Conservation (phyloP, 2,329 filamentous ascomycete species). For the Fusarium tuaranense region DNA sequence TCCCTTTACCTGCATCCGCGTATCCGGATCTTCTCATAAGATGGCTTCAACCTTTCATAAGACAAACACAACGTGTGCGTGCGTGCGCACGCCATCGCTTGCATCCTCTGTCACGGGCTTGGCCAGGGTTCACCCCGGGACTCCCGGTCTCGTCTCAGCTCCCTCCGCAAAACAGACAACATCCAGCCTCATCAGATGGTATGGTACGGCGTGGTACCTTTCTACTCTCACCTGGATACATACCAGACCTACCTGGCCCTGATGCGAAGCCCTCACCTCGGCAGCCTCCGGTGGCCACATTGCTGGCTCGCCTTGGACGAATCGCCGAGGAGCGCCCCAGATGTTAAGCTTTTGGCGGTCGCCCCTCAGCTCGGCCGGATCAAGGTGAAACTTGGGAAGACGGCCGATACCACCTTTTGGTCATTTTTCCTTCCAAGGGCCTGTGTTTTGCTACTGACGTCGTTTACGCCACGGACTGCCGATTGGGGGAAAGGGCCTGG, state of each 20-base stretch:
- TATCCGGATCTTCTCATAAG: background rate
- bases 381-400: conserved; percentile 28
- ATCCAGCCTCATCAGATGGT: conserved; percentile 28
- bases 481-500: conserved; percentile 38
- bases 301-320: conserved; percentile 22
- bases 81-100: conserved; percentile 39
- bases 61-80: conserved; percentile 15
- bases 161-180: conserved; percentile 33
- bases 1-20: conserved; percentile 3
- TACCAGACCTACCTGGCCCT: conserved; percentile 9
- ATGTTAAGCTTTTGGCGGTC: conserved; percentile 35
- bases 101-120: conserved; percentile 23
- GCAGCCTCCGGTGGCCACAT: conserved; percentile 33
- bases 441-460: conserved; percentile 34
- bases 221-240: background rate
- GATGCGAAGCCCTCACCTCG: conserved; percentile 16
- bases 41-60: conserved; percentile 11
- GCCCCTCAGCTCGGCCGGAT: conserved; percentile 30
- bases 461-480: conserved; percentile 36
- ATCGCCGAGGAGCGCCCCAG: conserved; percentile 25
- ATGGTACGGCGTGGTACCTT: conserved; percentile 16
- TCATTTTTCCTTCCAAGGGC: conserved; percentile 7
- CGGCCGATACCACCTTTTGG: conserved; percentile 12
- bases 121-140: conserved; percentile 39
- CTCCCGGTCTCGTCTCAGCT: conserved; percentile 28